Percentiles rank a stretch among this genome's conserved stretches.
phyloP scores from a whole-genome alignment of 306 rosid genomes.

The Comarum palustre region DNA sequence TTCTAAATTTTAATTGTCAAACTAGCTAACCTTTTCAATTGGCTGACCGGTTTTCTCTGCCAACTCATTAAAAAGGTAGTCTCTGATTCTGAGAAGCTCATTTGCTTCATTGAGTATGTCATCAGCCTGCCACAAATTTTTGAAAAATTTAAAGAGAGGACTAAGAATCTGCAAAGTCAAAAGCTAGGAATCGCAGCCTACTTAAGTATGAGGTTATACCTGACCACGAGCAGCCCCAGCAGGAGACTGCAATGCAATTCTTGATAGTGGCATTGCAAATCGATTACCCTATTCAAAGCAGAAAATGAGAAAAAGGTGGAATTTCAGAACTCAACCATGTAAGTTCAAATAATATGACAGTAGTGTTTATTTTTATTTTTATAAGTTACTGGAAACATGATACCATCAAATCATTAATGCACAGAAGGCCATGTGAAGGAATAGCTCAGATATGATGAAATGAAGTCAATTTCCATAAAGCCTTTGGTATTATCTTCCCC shows the following conservation, averaged over 20 bases:
- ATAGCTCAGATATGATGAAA: not conserved
- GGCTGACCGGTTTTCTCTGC: slow-evolving; percentile 83
- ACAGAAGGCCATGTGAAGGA: not conserved
- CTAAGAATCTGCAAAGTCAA: slow-evolving; percentile 7
- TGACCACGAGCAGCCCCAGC: slow-evolving; percentile 97
- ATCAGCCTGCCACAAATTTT: slow-evolving; percentile 60
- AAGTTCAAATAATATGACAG: slow-evolving; percentile 10
- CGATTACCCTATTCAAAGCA: slow-evolving; percentile 62
- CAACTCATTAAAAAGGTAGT: slow-evolving; percentile 67
- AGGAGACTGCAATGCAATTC: slow-evolving; percentile 74
- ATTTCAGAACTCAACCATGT: slow-evolving; percentile 12
- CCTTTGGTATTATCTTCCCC: not conserved
- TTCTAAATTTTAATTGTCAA: slow-evolving; percentile 6
- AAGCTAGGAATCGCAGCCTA: not conserved
- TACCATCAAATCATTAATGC: not conserved
- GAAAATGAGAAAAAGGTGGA: slow-evolving; percentile 1
- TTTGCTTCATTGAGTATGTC: slow-evolving; percentile 84
- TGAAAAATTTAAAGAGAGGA: slow-evolving; percentile 13
- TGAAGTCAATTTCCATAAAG: not conserved
- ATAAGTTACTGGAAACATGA: not conserved
- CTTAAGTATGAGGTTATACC: slow-evolving; percentile 36
- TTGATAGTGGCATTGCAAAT: slow-evolving; percentile 76
- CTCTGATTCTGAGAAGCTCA: slow-evolving; percentile 83
- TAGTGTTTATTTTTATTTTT: not conserved
- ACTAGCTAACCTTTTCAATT: slow-evolving; percentile 67